Conservation (phyloP, 1,139 yeast genomes). For the Suhomyces choctaworum region DNA sequence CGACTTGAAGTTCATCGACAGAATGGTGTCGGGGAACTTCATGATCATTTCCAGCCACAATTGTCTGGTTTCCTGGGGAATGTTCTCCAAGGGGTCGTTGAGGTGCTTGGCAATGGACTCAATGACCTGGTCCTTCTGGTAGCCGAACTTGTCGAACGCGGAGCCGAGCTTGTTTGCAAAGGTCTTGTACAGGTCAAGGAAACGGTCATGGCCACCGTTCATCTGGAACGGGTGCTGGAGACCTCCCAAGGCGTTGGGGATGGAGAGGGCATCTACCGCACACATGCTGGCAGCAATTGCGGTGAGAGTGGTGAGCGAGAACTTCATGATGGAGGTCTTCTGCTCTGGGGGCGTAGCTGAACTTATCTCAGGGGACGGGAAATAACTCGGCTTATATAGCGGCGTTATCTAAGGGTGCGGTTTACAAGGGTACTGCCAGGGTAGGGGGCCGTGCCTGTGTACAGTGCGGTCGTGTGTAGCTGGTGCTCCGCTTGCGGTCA, state of each 20-base stretch:
- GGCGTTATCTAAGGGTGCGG: too few species aligned
- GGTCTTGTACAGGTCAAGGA: slow-evolving; percentile 17
- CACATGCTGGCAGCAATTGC: slow-evolving; percentile 27
- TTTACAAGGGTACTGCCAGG: too few species aligned
- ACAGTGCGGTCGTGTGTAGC: slow-evolving; percentile 3
- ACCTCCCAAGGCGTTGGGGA: slow-evolving; percentile 31
- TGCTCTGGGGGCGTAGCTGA: not conserved
- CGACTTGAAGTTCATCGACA: slow-evolving; percentile 49
- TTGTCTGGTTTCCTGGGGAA: slow-evolving; percentile 50
- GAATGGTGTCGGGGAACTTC: slow-evolving; percentile 54
- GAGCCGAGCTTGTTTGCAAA: slow-evolving; percentile 20
- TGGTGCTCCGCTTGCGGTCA: slow-evolving; percentile 3
- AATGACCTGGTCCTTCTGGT: slow-evolving; percentile 26
- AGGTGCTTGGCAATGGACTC: slow-evolving; percentile 38
- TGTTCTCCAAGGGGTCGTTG: slow-evolving; percentile 47
- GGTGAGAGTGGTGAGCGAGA: slow-evolving; percentile 26
- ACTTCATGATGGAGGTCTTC: slow-evolving; percentile 26
- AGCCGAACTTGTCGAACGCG: slow-evolving; percentile 18
- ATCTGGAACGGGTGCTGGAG: slow-evolving; percentile 32
- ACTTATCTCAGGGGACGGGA: too few species aligned
- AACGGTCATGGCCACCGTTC: slow-evolving; percentile 19
- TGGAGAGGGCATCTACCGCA: slow-evolving; percentile 30
- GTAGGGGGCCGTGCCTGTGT: slow-evolving; percentile 1
- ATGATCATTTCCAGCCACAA: slow-evolving; percentile 63
- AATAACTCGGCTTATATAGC: too few species aligned